A percentile compares a stretch with the other conserved stretches of the same genome.
These are phyloP conservation scores for Myxozyma geophila DNA, from an alignment of 805 yeast genomes.

Conservation along the genomic window DNA sequence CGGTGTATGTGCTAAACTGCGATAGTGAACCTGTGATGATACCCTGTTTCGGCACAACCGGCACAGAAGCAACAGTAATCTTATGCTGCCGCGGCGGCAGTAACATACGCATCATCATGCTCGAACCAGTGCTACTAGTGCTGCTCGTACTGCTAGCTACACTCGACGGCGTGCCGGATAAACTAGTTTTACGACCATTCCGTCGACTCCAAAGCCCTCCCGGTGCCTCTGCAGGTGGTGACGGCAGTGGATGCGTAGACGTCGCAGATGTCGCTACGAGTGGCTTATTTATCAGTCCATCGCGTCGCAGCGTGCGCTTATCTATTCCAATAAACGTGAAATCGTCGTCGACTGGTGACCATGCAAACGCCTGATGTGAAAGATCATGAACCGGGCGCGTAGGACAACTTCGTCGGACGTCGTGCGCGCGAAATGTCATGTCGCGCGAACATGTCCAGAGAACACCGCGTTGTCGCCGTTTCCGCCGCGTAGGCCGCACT, in stretches of 20 bases:
- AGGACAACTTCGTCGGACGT: conserved; percentile 48
- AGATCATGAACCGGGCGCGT: conserved; percentile 56
- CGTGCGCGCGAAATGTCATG: conserved; percentile 54
- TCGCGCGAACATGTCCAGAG: conserved; percentile 61
- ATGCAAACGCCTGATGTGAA: conserved; percentile 56
- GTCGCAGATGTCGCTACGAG: background rate
- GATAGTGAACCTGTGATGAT: background rate
- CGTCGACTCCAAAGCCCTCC: conserved; percentile 4
- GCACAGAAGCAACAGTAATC: background rate
- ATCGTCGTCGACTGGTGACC: conserved; percentile 58
- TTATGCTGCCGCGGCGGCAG: conserved; percentile 6
- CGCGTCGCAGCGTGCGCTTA: conserved; percentile 17
- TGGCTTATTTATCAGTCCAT: conserved; percentile 18
- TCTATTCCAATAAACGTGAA: conserved; percentile 49
- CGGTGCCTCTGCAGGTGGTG: background rate
- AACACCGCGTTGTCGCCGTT: conserved; percentile 28
- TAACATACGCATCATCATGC: conserved; percentile 19
- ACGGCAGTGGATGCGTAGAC: background rate
- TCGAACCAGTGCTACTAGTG: conserved; percentile 7
- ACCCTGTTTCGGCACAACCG: conserved; percentile 2
- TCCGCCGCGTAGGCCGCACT: background rate
- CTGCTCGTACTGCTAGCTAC: conserved; percentile 10
- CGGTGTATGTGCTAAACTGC: background rate
- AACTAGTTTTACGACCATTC: background rate
- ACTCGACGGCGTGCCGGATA: conserved; percentile 4